Base-by-base conservation (phyloP, 78 protist genomes). In the Isochrysis galbana region DNA sequence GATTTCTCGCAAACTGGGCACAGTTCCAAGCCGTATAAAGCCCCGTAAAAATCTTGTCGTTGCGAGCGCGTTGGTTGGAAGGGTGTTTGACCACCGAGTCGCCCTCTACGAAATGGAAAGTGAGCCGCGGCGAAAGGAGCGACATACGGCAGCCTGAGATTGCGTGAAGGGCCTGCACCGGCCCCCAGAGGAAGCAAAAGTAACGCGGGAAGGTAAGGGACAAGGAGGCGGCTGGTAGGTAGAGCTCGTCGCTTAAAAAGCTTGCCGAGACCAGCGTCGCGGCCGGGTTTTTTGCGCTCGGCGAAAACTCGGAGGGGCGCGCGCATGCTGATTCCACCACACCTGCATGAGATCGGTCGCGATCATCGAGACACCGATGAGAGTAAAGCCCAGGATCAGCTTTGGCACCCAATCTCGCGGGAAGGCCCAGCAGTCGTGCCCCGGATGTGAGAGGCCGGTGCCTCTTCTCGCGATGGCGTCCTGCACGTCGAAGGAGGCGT, bases 1-100 rank as follows among this genome's bases (percentile, higher is more conserved):
- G 44, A 46, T 77, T 39, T 4, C 84, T 41, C 44, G 84, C 84
- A 29, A 77, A 77, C n/a, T 77, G 84, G 21, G 84, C 84, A 29
- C 84, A 77, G 84, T 77, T 77, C 84, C 84, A 77, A 0, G 84
- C 84, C 3, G 84, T 77, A 46, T 77, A 77, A 17, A 77, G 84
- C 29, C 84, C 84, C n/a, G 84, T 77, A 46, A 77, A 77, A 46
- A 77, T 77, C 84, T 36, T 36, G 84, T 77, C 84, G 84, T 77
- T 36, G 25, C 84, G 84, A 41, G 84, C 84, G 47, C 84, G 46
- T 46, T 77, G 84, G 84, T 77, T 77, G 44, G 34, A 17, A 23
- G 84, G 84, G 84, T 77, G 84, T 46, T 77, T 77, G 47, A 77
- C 84, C 34, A 77, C 84, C 1, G 84, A 77, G 46, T 77, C 84